Conservation (phyloP, 2,329 filamentous ascomycete species). For the Exophiala xenobiotica region DNA sequence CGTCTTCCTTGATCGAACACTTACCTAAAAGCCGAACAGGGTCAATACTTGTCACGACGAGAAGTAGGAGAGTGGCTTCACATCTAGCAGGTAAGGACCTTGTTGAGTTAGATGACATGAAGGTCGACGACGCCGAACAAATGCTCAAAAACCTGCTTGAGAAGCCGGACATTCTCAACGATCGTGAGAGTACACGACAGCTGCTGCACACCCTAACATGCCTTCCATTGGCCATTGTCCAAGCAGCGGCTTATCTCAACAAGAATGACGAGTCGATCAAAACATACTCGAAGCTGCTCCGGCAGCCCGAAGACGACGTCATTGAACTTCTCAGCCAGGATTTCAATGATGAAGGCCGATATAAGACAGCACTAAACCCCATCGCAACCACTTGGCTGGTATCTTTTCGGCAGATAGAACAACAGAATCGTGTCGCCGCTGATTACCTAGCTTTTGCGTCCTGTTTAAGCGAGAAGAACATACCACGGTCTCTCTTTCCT, state of each 20-base stretch:
- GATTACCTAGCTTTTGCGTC: conserved; percentile 38
- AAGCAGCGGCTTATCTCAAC: conserved; percentile 31
- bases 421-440: conserved; percentile 33
- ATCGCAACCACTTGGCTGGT: conserved; percentile 41
- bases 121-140: conserved; percentile 6
- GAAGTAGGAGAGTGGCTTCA: conserved; percentile 26
- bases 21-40: conserved; percentile 27
- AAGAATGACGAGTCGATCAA: conserved; percentile 14
- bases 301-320: conserved; percentile 30
- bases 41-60: conserved; percentile 36
- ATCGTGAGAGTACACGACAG: conserved; percentile 1
- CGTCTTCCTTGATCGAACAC: conserved; percentile 11
- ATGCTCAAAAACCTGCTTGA: conserved; percentile 31
- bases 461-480: conserved; percentile 34
- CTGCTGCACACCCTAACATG: conserved; percentile 28
- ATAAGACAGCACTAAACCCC: conserved; percentile 33
- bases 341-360: conserved; percentile 36
- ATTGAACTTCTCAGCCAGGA: conserved; percentile 35
- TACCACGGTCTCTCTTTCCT: conserved; percentile 37
- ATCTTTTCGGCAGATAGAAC: conserved; percentile 37
- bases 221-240: conserved; percentile 32
- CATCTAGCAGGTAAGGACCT: conserved; percentile 24
- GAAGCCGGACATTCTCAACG: conserved; percentile 12
- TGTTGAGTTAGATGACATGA: conserved; percentile 3
- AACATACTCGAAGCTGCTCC: conserved; percentile 28